These are phyloP conservation scores for Diddensiella caesifluorescens DNA, from an alignment of 805 yeast genomes.

Conservation along the genomic window DNA sequence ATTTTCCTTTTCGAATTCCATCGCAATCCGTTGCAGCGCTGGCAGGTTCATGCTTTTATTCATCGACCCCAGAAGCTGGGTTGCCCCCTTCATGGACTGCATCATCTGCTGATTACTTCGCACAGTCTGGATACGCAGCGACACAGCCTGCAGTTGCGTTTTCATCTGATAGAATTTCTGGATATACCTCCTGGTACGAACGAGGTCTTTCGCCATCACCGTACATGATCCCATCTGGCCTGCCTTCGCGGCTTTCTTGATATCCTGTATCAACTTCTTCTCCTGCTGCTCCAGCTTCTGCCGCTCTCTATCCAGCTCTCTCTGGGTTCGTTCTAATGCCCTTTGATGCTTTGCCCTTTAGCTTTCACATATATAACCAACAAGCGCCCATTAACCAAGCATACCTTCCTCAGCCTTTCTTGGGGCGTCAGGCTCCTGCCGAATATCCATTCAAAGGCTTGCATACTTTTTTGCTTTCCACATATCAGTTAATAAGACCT, in stretches of 20 bases:
- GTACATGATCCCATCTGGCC: constrained; percentile 88
- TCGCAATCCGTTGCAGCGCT: constrained; percentile 79
- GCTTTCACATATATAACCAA: background rate
- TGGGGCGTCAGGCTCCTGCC: constrained; percentile 93
- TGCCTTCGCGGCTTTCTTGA: constrained; percentile 83
- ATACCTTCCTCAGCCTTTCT: constrained; percentile 75
- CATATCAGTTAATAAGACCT: too few relatives aligned
- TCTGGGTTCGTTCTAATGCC: constrained; percentile 87
- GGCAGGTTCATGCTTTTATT: constrained; percentile 88
- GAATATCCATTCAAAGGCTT: constrained; percentile 87
- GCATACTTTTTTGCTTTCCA: too few relatives aligned
- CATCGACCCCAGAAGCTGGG: constrained; percentile 67
- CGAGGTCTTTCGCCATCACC: constrained; percentile 92
- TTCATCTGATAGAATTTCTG: constrained; percentile 89
- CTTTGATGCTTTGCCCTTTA: constrained; percentile 65
- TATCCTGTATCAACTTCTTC: constrained; percentile 76
- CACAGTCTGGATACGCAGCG: constrained; percentile 85
- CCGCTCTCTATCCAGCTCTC: constrained; percentile 88
- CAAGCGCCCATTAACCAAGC: constrained; percentile 20
- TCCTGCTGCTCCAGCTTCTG: constrained; percentile 85
- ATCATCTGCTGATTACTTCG: constrained; percentile 95
- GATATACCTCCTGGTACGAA: constrained; percentile 76
- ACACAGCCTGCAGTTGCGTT: constrained; percentile 92
- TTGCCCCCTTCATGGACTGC: constrained; percentile 89
- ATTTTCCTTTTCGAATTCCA: constrained; percentile 91